phyloP scores from a whole-genome alignment of 2,329 filamentous ascomycete genomes.

The Claviceps sp. region DNA sequence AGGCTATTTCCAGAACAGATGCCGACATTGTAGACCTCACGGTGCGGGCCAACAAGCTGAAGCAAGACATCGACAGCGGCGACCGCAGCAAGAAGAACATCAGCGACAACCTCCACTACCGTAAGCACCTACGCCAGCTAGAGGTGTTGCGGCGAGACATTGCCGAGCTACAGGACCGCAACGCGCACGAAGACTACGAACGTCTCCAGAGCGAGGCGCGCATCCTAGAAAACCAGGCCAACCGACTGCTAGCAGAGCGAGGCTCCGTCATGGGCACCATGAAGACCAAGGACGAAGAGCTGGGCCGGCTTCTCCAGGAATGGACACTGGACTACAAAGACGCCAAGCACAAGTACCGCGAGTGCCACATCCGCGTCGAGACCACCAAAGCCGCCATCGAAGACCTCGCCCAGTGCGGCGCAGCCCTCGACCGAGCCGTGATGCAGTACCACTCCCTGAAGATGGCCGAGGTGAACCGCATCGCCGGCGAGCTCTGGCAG shows the following conservation, averaged over 20 bases:
- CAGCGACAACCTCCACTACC: constrained; percentile 74
- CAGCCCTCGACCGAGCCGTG: constrained; percentile 85
- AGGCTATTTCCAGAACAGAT: constrained; percentile 51
- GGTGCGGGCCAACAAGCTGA: constrained; percentile 61
- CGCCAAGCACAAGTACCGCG: constrained; percentile 66
- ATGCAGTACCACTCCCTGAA: constrained; percentile 95
- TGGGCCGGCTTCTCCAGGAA: constrained; percentile 58
- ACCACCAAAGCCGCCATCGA: constrained; percentile 89
- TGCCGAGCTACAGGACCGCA: constrained; percentile 57
- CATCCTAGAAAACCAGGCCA: constrained; percentile 52
- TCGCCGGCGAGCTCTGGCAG: constrained; percentile 93
- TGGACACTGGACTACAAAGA: constrained; percentile 82
- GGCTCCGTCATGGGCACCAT: constrained; percentile 64
- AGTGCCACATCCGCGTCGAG: constrained; percentile 77
- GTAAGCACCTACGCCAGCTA: constrained; percentile 58
- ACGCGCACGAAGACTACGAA: constrained; percentile 71
- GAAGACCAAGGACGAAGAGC: constrained; percentile 72
- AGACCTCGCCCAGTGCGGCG: constrained; percentile 69
- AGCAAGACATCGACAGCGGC: constrained; percentile 63
- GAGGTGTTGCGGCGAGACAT: constrained; percentile 58
- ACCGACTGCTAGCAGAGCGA: constrained; percentile 57
- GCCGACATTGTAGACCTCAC: constrained; percentile 54
- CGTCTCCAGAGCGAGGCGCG: constrained; percentile 58
- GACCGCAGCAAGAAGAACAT: constrained; percentile 79
- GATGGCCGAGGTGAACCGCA: constrained; percentile 96